Percentiles rank a stretch among this genome's conserved stretches.
These are phyloP conservation scores for Modicella reniformis DNA, from an alignment of 371 early-diverging fungal genomes.

Conservation along the genomic window DNA sequence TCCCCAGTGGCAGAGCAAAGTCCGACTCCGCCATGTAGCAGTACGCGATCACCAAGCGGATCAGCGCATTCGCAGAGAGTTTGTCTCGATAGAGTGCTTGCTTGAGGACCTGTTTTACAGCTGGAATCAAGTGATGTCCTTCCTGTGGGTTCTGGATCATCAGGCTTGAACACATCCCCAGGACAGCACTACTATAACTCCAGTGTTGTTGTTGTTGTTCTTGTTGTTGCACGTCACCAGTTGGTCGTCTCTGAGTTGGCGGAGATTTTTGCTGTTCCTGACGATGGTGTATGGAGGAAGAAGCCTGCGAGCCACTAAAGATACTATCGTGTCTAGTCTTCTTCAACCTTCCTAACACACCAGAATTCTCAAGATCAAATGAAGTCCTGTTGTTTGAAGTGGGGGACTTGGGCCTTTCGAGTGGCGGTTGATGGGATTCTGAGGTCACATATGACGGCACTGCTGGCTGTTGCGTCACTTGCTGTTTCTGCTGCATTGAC, in stretches of 20 bases:
- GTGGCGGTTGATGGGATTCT: background rate
- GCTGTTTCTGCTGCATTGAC: conserved; percentile 3
- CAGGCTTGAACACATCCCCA: conserved; percentile 46
- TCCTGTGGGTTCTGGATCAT: conserved; percentile 46
- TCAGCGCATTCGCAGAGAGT: conserved; percentile 30
- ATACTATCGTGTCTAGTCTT: background rate
- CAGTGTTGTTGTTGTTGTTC: conserved; percentile 8
- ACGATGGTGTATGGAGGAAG: background rate
- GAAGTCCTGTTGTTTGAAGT: conserved; percentile 14
- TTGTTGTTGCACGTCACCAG: background rate
- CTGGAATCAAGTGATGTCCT: conserved; percentile 34
- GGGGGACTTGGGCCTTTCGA: conserved; percentile 6
- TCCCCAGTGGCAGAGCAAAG: conserved; percentile 36
- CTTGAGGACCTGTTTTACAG: conserved; percentile 35
- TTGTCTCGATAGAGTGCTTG: conserved; percentile 49
- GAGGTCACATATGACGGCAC: background rate
- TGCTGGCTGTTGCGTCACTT: background rate
- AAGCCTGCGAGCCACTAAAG: background rate
- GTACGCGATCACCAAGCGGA: conserved; percentile 48
- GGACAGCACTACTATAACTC: conserved; percentile 37
- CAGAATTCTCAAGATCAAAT: conserved; percentile 13
- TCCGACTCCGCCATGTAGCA: conserved; percentile 48
- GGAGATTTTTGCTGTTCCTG: conserved; percentile 3
- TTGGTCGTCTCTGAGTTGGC: background rate
- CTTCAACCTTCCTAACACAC: conserved; percentile 13